Percentiles rank a stretch among this genome's conserved stretches.
phyloP scores from a whole-genome alignment of 2,329 filamentous ascomycete genomes.

The Periconia sp. region DNA sequence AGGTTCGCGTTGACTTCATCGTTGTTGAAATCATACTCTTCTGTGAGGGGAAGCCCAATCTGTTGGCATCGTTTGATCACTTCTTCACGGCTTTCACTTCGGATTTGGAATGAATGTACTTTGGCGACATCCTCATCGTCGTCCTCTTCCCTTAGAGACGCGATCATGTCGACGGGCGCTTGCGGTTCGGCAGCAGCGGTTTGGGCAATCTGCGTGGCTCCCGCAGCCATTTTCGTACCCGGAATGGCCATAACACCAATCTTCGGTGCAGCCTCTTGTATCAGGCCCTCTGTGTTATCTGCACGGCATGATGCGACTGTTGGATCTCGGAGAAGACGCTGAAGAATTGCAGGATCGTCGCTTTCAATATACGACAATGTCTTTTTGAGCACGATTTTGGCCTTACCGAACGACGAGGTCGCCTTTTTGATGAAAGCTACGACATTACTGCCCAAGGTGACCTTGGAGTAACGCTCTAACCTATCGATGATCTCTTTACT shows the following conservation, averaged over 20 bases:
- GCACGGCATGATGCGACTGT: conserved; percentile 79
- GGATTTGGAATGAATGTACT: conserved; percentile 92
- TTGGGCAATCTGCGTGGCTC: conserved; percentile 68
- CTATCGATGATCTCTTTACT: conserved; percentile 88
- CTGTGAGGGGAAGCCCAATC: conserved; percentile 82
- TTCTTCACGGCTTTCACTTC: conserved; percentile 75
- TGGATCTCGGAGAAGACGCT: conserved; percentile 81
- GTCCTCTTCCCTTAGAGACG: conserved; percentile 66
- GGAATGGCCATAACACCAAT: conserved; percentile 88
- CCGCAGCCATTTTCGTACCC: conserved; percentile 89
- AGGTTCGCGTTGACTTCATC: conserved; percentile 87
- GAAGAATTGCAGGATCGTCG: conserved; percentile 81
- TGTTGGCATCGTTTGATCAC: conserved; percentile 89
- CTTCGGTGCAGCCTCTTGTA: conserved; percentile 79
- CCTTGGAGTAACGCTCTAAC: conserved; percentile 86
- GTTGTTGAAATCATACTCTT: conserved; percentile 96
- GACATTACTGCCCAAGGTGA: conserved; percentile 78
- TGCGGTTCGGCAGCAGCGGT: conserved; percentile 23
- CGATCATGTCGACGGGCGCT: conserved; percentile 63
- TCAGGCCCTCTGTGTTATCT: conserved; percentile 71
- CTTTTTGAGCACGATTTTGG: conserved; percentile 91
- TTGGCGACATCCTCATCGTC: conserved; percentile 86
- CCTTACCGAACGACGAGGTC: conserved; percentile 90
- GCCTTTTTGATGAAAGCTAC: conserved; percentile 78
- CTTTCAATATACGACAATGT: conserved; percentile 95